Conservation (phyloP, 176 grass and related monocot species). For the Ananas comosus region DNA sequence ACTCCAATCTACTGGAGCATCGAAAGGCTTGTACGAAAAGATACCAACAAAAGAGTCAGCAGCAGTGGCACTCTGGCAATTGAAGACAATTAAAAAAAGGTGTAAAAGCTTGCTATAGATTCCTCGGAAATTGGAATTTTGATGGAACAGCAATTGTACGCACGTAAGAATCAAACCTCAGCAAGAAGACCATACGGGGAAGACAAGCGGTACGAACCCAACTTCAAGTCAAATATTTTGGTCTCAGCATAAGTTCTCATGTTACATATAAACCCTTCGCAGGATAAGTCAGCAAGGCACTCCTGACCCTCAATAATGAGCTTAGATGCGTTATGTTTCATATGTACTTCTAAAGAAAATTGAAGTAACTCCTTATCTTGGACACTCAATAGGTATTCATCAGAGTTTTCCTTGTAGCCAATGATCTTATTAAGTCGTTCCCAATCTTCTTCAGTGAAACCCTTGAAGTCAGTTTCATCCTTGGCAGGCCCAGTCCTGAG, state of each 20-base stretch:
- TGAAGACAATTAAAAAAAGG: constrained; percentile 7
- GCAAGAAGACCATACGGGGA: constrained; percentile 95
- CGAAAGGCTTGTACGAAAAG: constrained; percentile 90
- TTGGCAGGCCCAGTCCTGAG: constrained; percentile 64
- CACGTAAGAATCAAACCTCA: constrained; percentile 52
- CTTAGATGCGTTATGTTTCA: constrained; percentile 96
- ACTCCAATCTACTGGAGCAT: constrained; percentile 87
- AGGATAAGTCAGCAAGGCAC: constrained; percentile 87
- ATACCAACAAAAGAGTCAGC: constrained; percentile 71
- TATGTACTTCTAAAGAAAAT: constrained; percentile 76
- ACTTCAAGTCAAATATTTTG: constrained; percentile 83
- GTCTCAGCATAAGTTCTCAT: constrained; percentile 88
- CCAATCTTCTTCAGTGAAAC: constrained; percentile 91
- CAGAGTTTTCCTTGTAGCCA: constrained; percentile 87
- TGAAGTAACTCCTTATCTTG: constrained; percentile 85
- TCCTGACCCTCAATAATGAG: constrained; percentile 48
- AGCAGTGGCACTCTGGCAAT: constrained; percentile 55
- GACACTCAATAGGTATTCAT: constrained; percentile 51
- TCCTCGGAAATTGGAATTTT: neutral
- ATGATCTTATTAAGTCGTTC: constrained; percentile 81
- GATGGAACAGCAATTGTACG: neutral
- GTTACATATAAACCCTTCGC: constrained; percentile 76
- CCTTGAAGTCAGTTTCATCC: constrained; percentile 58
- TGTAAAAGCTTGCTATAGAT: neutral
- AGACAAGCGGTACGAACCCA: constrained; percentile 81